Evolutionary conservation across 768 basidiomycete genomes (phyloP), one percentile per base, ranked within the genome.

Genomic region (Leccinum subtestaceum): DNA sequence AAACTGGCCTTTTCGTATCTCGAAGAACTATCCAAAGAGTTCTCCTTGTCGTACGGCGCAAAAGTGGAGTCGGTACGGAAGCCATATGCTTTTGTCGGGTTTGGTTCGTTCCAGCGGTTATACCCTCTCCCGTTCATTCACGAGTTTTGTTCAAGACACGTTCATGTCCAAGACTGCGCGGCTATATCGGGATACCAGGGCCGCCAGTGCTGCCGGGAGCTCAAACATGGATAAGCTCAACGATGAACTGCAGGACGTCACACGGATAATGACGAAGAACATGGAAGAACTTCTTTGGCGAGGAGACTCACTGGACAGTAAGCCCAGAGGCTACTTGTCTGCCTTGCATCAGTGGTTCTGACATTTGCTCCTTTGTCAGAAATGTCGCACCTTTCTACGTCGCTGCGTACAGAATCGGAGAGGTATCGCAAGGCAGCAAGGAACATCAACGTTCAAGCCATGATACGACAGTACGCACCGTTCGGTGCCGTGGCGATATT

Each of bases 271-370:
- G 97, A 98, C 97, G 9, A 98, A 99, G 80, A 98, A 99, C 70
- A 99, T 99, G 96, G 97, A 99, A 75, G 97, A 99, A 74, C 78
- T 99, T 53, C 76, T 99, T 52, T 98, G 96, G 97, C 81, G 97
- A 72, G 97, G 97, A 27, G 97, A 99, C 73, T 96, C 93, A 31
- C 81, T 99, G 59, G 97, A 99, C 74, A 82, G 97, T 96, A 69
- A 65, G 91, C 77, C 49, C 25, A 32, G 32, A 9, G 11, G 11
- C 62, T n/a, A 12, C 15, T 23, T 51, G 34, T 58, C 32, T 45
- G 2, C 29, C 27, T 54, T 27, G n/a, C 11, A 1, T 31, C 10
- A n/a, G 5, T 29, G 23, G 34, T 17, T 45, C 32, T 66, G 23
- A 60, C 60, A 32, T 19, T 17, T 56, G 38, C 19, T 29, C 52